Evolutionary conservation across 2,329 filamentous ascomycete species (phyloP).

Genomic region (Aspergillus melleus): DNA sequence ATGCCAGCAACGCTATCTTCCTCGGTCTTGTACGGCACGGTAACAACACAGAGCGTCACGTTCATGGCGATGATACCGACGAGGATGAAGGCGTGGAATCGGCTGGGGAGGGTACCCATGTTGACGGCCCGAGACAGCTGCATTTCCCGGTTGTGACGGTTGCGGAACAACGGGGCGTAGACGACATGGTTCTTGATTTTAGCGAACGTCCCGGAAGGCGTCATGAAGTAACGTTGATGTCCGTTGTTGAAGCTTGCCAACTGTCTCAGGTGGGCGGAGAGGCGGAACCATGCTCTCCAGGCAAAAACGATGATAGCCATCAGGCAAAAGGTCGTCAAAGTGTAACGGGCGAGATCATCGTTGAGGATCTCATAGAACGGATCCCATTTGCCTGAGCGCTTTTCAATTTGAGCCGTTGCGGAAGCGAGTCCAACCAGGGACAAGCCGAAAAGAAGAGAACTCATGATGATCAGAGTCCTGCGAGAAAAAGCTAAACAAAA

Average conservation of each 20-base stretch:
- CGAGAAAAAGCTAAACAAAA: background rate
- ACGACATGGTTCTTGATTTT: slow-evolving; percentile 69
- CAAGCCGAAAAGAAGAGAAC: slow-evolving; percentile 21
- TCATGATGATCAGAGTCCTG: slow-evolving; percentile 19
- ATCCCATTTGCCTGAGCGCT: slow-evolving; percentile 19
- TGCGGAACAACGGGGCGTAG: slow-evolving; percentile 47
- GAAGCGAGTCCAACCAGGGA: slow-evolving; percentile 31
- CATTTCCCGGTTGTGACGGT: slow-evolving; percentile 47
- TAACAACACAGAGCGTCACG: slow-evolving; percentile 52
- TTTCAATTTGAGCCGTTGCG: slow-evolving; percentile 26
- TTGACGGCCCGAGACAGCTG: slow-evolving; percentile 45
- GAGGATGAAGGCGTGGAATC: slow-evolving; percentile 47
- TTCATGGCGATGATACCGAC: slow-evolving; percentile 44
- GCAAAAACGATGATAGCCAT: slow-evolving; percentile 63
- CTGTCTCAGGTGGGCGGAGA: slow-evolving; percentile 69
- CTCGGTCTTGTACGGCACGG: slow-evolving; percentile 41
- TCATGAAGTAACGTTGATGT: slow-evolving; percentile 75
- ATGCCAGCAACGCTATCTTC: slow-evolving; percentile 36
- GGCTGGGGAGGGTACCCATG: slow-evolving; percentile 48
- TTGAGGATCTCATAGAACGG: slow-evolving; percentile 44
- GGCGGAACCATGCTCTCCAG: slow-evolving; percentile 64
- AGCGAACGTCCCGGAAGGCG: slow-evolving; percentile 56
- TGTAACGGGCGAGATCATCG: slow-evolving; percentile 59
- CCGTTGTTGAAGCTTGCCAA: slow-evolving; percentile 76
- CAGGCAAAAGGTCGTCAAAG: slow-evolving; percentile 63